phyloP scores from a whole-genome alignment of 139 green algal genomes.

The Yamagishiella unicocca region DNA sequence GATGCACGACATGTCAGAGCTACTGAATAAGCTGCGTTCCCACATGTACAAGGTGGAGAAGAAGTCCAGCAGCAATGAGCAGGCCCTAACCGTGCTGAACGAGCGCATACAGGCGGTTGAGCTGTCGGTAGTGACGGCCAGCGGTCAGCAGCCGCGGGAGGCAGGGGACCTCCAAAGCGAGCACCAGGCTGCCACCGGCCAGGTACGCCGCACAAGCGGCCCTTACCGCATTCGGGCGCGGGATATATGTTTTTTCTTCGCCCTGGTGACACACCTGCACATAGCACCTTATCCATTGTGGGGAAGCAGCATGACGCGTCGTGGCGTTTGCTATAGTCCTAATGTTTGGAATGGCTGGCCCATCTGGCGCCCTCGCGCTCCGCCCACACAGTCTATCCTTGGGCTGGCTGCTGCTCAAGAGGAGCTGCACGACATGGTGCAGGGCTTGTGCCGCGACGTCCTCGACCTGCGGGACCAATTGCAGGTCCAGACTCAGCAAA shows the following conservation, averaged over 20 bases:
- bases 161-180: not conserved
- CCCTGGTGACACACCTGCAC: too few relatives aligned
- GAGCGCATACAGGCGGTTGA: slow-evolving; percentile 17
- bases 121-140: not conserved
- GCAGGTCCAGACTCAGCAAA: not conserved
- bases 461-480: slow-evolving; percentile 35
- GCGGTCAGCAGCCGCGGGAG: not conserved
- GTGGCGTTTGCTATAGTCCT: too few relatives aligned
- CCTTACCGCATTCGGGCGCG: too few relatives aligned
- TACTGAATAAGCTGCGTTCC: slow-evolving; percentile 54
- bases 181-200: too few relatives aligned
- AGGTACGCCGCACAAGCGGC: too few relatives aligned
- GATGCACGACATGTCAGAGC: slow-evolving; percentile 51
- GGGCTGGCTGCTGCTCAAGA: not conserved
- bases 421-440: slow-evolving; percentile 20
- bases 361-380: too few relatives aligned
- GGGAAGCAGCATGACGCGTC: too few relatives aligned
- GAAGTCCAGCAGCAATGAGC: slow-evolving; percentile 19
- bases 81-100: not conserved
- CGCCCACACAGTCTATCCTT: not conserved
- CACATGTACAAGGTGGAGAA: slow-evolving; percentile 63
- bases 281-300: too few relatives aligned
- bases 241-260: too few relatives aligned
- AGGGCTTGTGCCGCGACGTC: slow-evolving; percentile 15
- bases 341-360: too few relatives aligned